phyloP scores from a whole-genome alignment of 768 basidiomycete genomes.

The Amanita fuliginea region DNA sequence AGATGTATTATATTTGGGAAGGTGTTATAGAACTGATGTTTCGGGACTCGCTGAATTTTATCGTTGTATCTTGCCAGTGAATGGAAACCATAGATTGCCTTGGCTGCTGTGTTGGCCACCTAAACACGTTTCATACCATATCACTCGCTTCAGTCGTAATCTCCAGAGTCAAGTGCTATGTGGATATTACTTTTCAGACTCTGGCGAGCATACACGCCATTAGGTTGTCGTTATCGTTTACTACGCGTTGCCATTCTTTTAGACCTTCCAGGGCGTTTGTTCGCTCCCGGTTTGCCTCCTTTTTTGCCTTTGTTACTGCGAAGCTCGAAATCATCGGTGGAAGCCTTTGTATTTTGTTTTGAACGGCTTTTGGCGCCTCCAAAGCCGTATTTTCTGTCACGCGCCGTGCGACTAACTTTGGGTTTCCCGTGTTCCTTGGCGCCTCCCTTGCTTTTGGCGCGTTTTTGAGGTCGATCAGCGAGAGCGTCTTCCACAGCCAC shows the following conservation, averaged over 20 bases:
- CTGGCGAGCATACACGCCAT: neutral
- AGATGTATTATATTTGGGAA: neutral
- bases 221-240: slow-evolving; percentile 12
- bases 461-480: slow-evolving; percentile 53
- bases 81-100: no score
- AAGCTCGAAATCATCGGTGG: slow-evolving; percentile 63
- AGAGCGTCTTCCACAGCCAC: slow-evolving; percentile 88
- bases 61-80: no score
- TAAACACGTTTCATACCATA: no score
- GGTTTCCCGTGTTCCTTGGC: slow-evolving; percentile 26
- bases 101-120: no score
- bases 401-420: slow-evolving; percentile 40
- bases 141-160: no score
- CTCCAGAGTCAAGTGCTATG: no score
- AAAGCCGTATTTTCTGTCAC: slow-evolving; percentile 78
- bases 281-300: slow-evolving; percentile 21
- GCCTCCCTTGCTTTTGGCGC: slow-evolving; percentile 30
- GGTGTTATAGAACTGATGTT: neutral
- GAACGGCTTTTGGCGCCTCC: slow-evolving; percentile 57
- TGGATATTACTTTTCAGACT: no score
- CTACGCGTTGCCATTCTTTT: slow-evolving; percentile 36
- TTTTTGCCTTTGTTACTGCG: slow-evolving; percentile 20
- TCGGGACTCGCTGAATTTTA: no score
- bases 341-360: slow-evolving; percentile 76
- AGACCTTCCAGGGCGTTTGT: slow-evolving; percentile 49